Evolutionary conservation across 768 basidiomycete genomes (phyloP).

Genomic region (Crepidotus variabilis): DNA sequence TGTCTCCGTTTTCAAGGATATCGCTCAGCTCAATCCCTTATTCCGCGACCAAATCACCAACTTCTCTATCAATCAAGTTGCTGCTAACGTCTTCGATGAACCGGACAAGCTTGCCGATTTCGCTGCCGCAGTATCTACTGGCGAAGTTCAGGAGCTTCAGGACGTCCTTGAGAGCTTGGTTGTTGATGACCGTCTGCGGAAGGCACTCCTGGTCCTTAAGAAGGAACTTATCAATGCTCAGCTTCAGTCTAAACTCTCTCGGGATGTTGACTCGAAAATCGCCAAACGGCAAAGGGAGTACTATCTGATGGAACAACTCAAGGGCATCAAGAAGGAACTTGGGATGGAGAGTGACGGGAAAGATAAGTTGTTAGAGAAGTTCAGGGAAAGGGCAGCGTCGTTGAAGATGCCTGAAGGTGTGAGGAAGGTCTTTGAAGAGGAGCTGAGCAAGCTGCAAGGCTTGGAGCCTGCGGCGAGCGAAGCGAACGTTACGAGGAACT

Average conservation of each 20-base stretch:
- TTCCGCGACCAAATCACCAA: conserved; percentile 99
- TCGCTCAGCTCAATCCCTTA: conserved; percentile 92
- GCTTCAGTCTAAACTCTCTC: conserved; percentile 85
- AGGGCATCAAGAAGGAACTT: conserved; percentile 93
- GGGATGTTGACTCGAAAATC: conserved; percentile 93
- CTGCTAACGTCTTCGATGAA: conserved; percentile 93
- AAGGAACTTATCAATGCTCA: conserved; percentile 98
- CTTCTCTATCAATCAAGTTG: conserved; percentile 90
- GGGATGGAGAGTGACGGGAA: conserved; percentile 96
- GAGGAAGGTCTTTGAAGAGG: conserved; percentile 94
- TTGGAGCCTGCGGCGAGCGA: conserved; percentile 90
- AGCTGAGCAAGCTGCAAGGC: conserved; percentile 83
- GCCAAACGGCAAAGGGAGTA: conserved; percentile 93
- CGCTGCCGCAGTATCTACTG: conserved; percentile 91
- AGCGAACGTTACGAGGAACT: conserved; percentile 92
- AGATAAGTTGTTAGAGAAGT: conserved; percentile 90
- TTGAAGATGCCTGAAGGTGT: conserved; percentile 90
- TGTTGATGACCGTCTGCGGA: conserved; percentile 86
- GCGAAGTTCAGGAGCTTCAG: conserved; percentile 90
- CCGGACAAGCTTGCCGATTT: conserved; percentile 97
- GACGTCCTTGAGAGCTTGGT: conserved; percentile 85
- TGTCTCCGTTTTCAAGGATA: conserved; percentile 97
- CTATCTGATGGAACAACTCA: conserved; percentile 95
- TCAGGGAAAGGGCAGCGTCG: conserved; percentile 76
- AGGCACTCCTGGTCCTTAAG: conserved; percentile 89